These are phyloP conservation scores for Leccinum variicolor DNA, from an alignment of 768 basidiomycete genomes.

Conservation along the genomic window DNA sequence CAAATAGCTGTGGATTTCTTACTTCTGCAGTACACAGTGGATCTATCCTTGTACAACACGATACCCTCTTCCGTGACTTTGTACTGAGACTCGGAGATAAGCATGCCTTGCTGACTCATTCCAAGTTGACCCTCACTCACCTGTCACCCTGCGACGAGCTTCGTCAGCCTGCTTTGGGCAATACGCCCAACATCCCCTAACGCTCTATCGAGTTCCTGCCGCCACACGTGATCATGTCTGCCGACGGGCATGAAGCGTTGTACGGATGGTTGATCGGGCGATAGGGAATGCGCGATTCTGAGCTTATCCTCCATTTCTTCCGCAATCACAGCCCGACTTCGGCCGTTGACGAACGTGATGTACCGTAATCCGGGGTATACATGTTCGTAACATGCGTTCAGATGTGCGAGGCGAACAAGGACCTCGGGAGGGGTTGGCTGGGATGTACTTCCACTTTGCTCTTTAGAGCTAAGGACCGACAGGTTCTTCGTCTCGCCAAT, in stretches of 20 bases:
- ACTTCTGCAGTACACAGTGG: background rate
- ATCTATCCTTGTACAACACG: conserved; percentile 15
- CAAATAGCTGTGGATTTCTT: conserved; percentile 9
- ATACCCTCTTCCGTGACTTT: conserved; percentile 2
- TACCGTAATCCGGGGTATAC: conserved; percentile 75
- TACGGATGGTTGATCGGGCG: conserved; percentile 33
- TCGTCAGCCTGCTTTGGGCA: conserved; percentile 62
- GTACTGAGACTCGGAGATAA: background rate
- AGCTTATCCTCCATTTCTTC: conserved; percentile 77
- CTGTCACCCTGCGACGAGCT: conserved; percentile 16
- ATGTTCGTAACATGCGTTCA: conserved; percentile 77
- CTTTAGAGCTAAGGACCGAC: conserved; percentile 70
- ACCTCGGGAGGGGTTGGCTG: conserved; percentile 69
- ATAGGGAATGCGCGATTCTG: conserved; percentile 48
- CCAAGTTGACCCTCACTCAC: background rate
- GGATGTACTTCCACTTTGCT: conserved; percentile 56
- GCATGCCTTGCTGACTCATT: background rate
- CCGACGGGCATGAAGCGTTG: conserved; percentile 38
- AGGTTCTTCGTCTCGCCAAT: conserved; percentile 82
- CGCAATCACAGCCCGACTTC: conserved; percentile 65
- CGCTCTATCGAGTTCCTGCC: conserved; percentile 65
- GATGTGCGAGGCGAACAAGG: conserved; percentile 63
- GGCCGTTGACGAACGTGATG: conserved; percentile 90
- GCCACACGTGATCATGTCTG: conserved; percentile 50
- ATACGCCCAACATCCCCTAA: conserved; percentile 72